Percentiles rank a stretch among this genome's conserved stretches.
Conservation (phyloP, 1,139 yeast genomes). For the Lodderomyces orthopsilosis region DNA sequence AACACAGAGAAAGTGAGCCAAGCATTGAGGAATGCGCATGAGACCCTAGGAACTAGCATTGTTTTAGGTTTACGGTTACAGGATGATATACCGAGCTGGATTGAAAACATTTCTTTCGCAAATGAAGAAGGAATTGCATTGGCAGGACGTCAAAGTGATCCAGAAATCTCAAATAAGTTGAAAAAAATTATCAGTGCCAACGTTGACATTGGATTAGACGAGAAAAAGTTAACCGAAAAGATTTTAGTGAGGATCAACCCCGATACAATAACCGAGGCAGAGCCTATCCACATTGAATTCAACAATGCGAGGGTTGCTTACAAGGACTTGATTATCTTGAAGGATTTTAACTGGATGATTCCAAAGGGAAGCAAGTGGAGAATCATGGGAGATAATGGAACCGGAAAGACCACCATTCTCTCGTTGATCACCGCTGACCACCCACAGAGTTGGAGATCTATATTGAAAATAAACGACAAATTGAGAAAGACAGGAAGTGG, state of each 20-base stretch:
- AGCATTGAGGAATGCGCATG: constrained; percentile 26
- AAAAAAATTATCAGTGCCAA: neutral
- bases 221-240: neutral
- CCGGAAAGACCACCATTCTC: constrained; percentile 87
- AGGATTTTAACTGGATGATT: constrained; percentile 64
- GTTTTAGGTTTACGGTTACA: constrained; percentile 75
- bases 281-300: constrained; percentile 52
- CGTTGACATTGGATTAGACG: neutral
- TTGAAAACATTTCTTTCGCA: constrained; percentile 65
- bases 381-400: constrained; percentile 83
- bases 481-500: constrained; percentile 70
- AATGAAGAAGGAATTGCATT: constrained; percentile 49
- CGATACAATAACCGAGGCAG: neutral
- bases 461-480: constrained; percentile 60
- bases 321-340: constrained; percentile 57
- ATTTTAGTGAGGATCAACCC: neutral
- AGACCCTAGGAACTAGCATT: constrained; percentile 31
- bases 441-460: constrained; percentile 90
- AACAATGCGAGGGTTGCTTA: constrained; percentile 65
- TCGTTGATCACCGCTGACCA: constrained; percentile 90
- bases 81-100: constrained; percentile 77
- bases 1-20: constrained; percentile 62
- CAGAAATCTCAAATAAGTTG: neutral
- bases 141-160: neutral
- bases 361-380: constrained; percentile 82